Conservation (phyloP, 2,329 filamentous ascomycete species). For the Phialophora expanda region DNA sequence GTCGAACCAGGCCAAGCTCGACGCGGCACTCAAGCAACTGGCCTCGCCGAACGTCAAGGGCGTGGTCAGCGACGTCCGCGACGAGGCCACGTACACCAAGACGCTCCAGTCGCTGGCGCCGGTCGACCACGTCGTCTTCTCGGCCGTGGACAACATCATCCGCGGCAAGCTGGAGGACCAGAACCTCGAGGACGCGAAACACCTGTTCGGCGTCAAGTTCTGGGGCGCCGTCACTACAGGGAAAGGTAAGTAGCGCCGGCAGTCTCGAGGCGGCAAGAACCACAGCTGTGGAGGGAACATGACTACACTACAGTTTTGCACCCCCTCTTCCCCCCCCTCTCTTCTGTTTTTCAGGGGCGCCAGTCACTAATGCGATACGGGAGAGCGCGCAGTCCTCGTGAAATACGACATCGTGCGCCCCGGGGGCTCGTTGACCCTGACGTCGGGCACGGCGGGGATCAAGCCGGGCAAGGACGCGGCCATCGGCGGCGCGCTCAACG, state of each 20-base stretch:
- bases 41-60: conserved; percentile 36
- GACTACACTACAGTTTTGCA: too few species aligned
- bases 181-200: conserved; percentile 29
- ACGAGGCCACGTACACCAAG: conserved; percentile 25
- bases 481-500: conserved; percentile 55
- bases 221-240: conserved; percentile 32
- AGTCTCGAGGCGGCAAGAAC: too few species aligned
- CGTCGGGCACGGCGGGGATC: conserved; percentile 58
- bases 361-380: too few species aligned
- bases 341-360: too few species aligned
- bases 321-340: too few species aligned
- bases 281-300: too few species aligned
- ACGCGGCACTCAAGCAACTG: conserved; percentile 54
- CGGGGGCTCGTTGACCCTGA: conserved; percentile 55
- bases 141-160: conserved; percentile 55
- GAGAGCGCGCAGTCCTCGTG: conserved; percentile 6
- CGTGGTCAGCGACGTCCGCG: conserved; percentile 30
- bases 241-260: too few species aligned
- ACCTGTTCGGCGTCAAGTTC: conserved; percentile 36
- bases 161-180: conserved; percentile 31
- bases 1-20: conserved; percentile 58
- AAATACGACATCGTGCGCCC: conserved; percentile 34
- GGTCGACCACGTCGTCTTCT: conserved; percentile 64
- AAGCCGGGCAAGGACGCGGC: conserved; percentile 60
- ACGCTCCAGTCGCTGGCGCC: conserved; percentile 35